Evolutionary conservation across 352 stramenopile genomes (phyloP), one percentile per base, ranked within the genome.

Genomic region (Phytophthora europaea): DNA sequence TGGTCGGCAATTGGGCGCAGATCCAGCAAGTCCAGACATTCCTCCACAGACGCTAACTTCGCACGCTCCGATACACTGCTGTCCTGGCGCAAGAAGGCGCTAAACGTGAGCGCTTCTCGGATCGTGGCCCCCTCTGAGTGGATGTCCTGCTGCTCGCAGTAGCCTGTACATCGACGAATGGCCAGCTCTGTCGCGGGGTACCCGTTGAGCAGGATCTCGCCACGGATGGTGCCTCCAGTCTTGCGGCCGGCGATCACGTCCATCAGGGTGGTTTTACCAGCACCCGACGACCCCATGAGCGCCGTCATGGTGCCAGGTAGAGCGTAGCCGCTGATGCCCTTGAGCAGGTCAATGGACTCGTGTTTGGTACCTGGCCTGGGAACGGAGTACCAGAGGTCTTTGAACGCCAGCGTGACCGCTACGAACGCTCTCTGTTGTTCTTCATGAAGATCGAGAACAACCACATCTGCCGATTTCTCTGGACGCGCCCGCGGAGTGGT

Each of bases 91-190:
- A 98, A 66, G 61, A 88, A 91, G 3, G 94, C 92, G 34, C 84
- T 94, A 65, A 98, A 98, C 15, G 74, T 73, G 31, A 98, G 89
- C 5, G 90, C 86, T 60, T 98, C 94, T 22, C 91, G 78, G n/a
- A 94, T 89, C 2, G 94, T 98, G 0, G 88, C 53, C 22, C 50
- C 51, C 28, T 78, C 71, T 0, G 71, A 78, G 43, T 78, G 71
- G 8, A 78, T 50, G 3, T 68, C 61, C 57, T 54, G 38, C 18
- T 77, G 70, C 38, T 77, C 70, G 26, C 70, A 72, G 38, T 85
- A 82, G 0, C 76, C 76, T 8, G 76, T 85, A 18, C 61, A 70
- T 0, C 78, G 78, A 18, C 72, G 76, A 38, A 85, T 73, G 0
- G 72, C 73, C 18, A 83, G 20, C 13, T 71, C 55, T 0, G 63